Percentiles rank a stretch among this genome's conserved stretches.
These are phyloP conservation scores for Suillus weaverae DNA, from an alignment of 768 basidiomycete genomes.

Conservation along the genomic window DNA sequence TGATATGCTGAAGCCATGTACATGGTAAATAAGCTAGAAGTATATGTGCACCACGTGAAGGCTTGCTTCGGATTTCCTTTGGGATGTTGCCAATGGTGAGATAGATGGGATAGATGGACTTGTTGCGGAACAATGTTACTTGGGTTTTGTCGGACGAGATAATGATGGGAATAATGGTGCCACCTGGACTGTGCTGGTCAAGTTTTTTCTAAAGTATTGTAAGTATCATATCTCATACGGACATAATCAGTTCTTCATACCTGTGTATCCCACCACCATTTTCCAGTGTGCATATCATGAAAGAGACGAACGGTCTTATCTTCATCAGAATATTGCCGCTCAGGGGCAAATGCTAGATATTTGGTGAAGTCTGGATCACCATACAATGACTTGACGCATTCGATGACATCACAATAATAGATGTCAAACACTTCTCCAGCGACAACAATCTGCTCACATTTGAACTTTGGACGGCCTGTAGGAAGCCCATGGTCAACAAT, in stretches of 20 bases:
- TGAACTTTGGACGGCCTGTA: slow-evolving; percentile 26
- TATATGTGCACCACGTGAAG: neutral
- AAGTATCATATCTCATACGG: neutral
- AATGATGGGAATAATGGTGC: slow-evolving; percentile 3
- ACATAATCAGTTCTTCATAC: slow-evolving; percentile 25
- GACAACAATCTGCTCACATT: slow-evolving; percentile 22
- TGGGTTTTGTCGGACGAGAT: slow-evolving; percentile 28
- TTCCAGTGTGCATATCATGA: slow-evolving; percentile 46
- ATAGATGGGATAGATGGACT: slow-evolving; percentile 20
- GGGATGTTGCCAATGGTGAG: slow-evolving; percentile 38
- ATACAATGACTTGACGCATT: slow-evolving; percentile 25
- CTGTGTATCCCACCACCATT: slow-evolving; percentile 55
- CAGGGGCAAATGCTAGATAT: slow-evolving; percentile 35
- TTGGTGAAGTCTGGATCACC: slow-evolving; percentile 34
- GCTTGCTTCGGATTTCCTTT: slow-evolving; percentile 26
- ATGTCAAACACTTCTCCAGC: slow-evolving; percentile 34
- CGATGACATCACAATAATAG: slow-evolving; percentile 22
- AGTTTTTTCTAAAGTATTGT: slow-evolving; percentile 13
- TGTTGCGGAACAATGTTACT: slow-evolving; percentile 18
- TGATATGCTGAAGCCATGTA: too few species aligned
- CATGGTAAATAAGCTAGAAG: too few species aligned
- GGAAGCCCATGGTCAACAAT: slow-evolving; percentile 33
- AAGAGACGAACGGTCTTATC: slow-evolving; percentile 29
- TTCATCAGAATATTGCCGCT: slow-evolving; percentile 37
- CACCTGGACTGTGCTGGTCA: slow-evolving; percentile 12